Percentiles rank a stretch among this genome's conserved stretches.
These are phyloP conservation scores for Schwanniomyces vanrijiae DNA, from an alignment of 805 yeast genomes.

Conservation along the genomic window DNA sequence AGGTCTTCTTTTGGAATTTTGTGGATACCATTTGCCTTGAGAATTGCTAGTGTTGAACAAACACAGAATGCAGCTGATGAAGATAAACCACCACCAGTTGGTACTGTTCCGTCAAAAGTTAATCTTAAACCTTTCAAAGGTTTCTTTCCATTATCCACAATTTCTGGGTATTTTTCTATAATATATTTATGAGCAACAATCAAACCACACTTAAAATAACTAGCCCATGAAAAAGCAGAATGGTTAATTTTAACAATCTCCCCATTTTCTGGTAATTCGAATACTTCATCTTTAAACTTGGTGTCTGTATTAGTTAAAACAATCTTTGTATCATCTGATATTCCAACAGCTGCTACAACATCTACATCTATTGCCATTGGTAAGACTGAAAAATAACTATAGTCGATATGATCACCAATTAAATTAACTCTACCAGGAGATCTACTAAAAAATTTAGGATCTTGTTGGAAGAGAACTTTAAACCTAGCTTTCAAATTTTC, in stretches of 20 bases:
- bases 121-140: constrained; percentile 50
- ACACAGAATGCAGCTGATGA: constrained; percentile 75
- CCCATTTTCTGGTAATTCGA: constrained; percentile 43
- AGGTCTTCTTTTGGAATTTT: constrained; percentile 50
- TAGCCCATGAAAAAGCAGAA: constrained; percentile 57
- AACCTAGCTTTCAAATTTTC: constrained; percentile 22
- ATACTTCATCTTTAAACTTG: constrained; percentile 32
- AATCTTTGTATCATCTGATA: constrained; percentile 24
- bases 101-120: constrained; percentile 62
- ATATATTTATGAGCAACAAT: constrained; percentile 57
- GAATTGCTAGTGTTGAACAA: constrained; percentile 57
- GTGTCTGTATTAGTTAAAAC: constrained; percentile 31
- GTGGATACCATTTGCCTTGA: constrained; percentile 50
- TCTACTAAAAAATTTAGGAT: constrained; percentile 51
- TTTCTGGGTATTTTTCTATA: constrained; percentile 28
- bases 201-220: constrained; percentile 65
- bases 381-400: constrained; percentile 62
- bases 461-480: constrained; percentile 16
- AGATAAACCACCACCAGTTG: constrained; percentile 70
- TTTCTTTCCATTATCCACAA: constrained; percentile 14
- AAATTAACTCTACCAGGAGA: constrained; percentile 78
- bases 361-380: constrained; percentile 74
- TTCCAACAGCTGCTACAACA: constrained; percentile 52
- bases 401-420: constrained; percentile 76
- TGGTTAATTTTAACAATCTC: constrained; percentile 47